A percentile compares a stretch with the other conserved stretches of the same genome.
These are phyloP conservation scores for Thamnidium elegans DNA, from an alignment of 192 early-diverging fungal genomes.

Conservation along the genomic window DNA sequence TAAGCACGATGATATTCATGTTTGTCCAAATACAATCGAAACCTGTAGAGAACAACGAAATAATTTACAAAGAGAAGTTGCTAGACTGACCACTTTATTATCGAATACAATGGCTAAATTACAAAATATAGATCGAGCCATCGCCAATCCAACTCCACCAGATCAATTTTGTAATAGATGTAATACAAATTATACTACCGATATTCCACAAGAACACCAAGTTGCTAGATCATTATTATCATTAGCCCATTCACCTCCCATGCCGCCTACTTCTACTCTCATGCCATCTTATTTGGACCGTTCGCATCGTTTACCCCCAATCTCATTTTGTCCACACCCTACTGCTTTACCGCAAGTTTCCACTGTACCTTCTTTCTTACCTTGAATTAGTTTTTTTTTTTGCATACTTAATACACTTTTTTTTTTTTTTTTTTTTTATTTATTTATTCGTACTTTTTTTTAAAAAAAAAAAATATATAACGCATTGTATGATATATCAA, in stretches of 20 bases:
- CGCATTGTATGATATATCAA: too few relatives aligned
- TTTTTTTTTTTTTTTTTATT: background rate
- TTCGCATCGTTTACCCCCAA: background rate
- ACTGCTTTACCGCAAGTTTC: background rate
- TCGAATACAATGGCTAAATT: slow-evolving; percentile 46
- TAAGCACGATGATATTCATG: background rate
- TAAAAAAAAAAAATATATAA: too few relatives aligned
- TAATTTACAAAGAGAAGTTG: slow-evolving; percentile 50
- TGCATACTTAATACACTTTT: background rate
- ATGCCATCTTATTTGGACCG: slow-evolving; percentile 5
- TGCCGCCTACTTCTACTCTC: slow-evolving; percentile 8
- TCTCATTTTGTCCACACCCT: background rate
- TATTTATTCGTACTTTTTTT: background rate
- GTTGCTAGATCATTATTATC: slow-evolving; percentile 28
- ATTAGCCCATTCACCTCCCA: slow-evolving; percentile 5
- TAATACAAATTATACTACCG: background rate
- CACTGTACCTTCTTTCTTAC: background rate
- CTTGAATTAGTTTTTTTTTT: background rate
- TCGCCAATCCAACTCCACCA: slow-evolving; percentile 25
- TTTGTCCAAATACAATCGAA: slow-evolving; percentile 28
- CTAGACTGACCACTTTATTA: slow-evolving; percentile 45
- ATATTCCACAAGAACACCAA: slow-evolving; percentile 19
- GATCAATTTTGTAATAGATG: background rate
- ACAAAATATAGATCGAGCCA: slow-evolving; percentile 45
- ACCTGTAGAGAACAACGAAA: slow-evolving; percentile 47